Percentiles rank a stretch among this genome's conserved stretches.
phyloP scores from a whole-genome alignment of 805 yeast species.

The Hanseniaspora singularis region DNA sequence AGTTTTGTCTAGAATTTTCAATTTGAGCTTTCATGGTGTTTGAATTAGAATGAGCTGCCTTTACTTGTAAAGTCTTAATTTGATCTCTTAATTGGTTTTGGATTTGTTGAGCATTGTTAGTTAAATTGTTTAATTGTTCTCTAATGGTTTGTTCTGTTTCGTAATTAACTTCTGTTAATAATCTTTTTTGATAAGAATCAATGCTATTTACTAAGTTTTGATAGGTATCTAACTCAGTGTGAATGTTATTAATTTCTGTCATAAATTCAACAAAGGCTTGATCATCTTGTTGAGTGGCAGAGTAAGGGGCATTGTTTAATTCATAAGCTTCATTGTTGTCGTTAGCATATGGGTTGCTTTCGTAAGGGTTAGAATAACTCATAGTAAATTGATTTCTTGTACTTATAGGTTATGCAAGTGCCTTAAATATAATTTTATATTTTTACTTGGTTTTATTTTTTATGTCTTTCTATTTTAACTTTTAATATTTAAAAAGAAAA shows the following conservation, averaged over 20 bases:
- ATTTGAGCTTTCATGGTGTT: conserved; percentile 66
- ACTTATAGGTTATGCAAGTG: neutral
- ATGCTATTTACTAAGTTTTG: conserved; percentile 56
- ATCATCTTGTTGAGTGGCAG: conserved; percentile 18
- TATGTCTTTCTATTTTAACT: conserved; percentile 13
- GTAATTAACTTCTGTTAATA: conserved; percentile 61
- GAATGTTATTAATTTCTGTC: conserved; percentile 55
- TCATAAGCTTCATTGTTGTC: conserved; percentile 16
- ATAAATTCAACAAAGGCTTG: conserved; percentile 53
- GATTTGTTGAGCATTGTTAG: conserved; percentile 65
- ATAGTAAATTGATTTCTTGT: conserved; percentile 16
- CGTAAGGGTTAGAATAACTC: conserved; percentile 28
- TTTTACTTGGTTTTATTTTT: conserved; percentile 5
- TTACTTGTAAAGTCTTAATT: conserved; percentile 64
- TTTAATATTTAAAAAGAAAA: no score
- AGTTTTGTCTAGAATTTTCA: conserved; percentile 72
- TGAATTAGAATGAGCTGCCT: conserved; percentile 59
- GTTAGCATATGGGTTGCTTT: conserved; percentile 20
- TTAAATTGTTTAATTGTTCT: conserved; percentile 63
- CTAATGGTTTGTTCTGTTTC: conserved; percentile 58
- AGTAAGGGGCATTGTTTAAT: conserved; percentile 11
- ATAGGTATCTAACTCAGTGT: conserved; percentile 58
- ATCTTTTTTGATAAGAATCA: conserved; percentile 55
- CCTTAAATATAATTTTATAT: neutral
- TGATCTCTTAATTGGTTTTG: conserved; percentile 64